phyloP scores from a whole-genome alignment of 2,329 filamentous ascomycete genomes.

The Tolypocladium album region DNA sequence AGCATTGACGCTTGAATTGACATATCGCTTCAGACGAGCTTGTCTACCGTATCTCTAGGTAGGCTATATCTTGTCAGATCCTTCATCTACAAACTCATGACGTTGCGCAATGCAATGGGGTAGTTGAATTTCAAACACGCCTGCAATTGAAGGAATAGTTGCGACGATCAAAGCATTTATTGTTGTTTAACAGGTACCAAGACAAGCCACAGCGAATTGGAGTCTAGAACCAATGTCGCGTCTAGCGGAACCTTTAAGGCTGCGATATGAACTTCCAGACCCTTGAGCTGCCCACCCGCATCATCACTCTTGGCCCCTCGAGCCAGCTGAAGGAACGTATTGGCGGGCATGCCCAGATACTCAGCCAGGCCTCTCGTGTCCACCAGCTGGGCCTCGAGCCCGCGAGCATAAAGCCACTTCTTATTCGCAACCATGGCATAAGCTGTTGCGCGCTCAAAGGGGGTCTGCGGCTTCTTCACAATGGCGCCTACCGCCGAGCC shows the following conservation, averaged over 20 bases:
- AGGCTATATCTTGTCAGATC: too few species aligned
- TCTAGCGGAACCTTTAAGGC: constrained; percentile 16
- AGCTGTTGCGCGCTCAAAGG: constrained; percentile 27
- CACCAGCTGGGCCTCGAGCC: constrained; percentile 24
- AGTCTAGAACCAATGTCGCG: constrained; percentile 12
- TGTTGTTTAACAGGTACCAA: constrained; percentile 6
- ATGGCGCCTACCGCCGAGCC: constrained; percentile 20
- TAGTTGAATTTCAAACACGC: too few species aligned
- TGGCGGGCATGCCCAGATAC: constrained; percentile 17
- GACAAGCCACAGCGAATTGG: constrained; percentile 25
- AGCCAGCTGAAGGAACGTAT: constrained; percentile 29
- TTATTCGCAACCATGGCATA: constrained; percentile 30
- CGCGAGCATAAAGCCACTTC: constrained; percentile 29
- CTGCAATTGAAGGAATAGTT: too few species aligned
- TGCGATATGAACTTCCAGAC: constrained; percentile 16
- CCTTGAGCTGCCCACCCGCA: constrained; percentile 10
- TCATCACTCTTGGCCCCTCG: constrained; percentile 8
- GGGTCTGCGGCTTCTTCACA: constrained; percentile 26
- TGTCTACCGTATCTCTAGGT: too few species aligned
- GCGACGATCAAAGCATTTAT: background rate
- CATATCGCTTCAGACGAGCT: too few species aligned
- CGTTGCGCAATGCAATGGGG: too few species aligned
- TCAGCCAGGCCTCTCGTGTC: constrained; percentile 20
- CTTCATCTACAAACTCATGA: too few species aligned
- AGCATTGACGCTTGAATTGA: too few species aligned